Evolutionary conservation across 23 red algal species (phyloP).

Genomic region (Gracilariopsis chorda): DNA sequence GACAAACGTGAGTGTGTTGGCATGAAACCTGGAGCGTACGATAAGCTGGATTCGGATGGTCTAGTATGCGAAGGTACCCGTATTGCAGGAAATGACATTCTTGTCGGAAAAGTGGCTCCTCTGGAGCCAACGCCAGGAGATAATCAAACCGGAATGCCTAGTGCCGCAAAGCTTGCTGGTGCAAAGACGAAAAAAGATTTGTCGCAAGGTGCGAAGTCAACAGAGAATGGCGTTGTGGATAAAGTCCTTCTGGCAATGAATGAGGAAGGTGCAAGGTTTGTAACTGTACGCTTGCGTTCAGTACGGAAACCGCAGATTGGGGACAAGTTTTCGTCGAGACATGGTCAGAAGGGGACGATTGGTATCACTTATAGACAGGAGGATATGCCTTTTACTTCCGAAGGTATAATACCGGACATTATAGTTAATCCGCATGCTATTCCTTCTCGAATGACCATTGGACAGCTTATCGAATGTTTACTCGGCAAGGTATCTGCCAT

Average conservation of each 20-base stretch:
- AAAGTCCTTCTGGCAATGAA: conserved; percentile 91
- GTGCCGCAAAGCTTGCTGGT: conserved; percentile 43
- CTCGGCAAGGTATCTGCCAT: conserved; percentile 93
- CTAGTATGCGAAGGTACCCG: conserved; percentile 82
- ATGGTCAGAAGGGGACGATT: conserved; percentile 98
- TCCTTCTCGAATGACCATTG: conserved; percentile 98
- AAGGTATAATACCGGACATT: conserved; percentile 97
- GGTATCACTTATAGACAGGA: conserved; percentile 95
- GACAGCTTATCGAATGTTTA: conserved; percentile 95
- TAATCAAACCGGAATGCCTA: neutral
- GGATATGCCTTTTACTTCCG: conserved; percentile 96
- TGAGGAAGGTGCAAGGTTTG: conserved; percentile 84
- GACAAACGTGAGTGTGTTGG: conserved; percentile 60
- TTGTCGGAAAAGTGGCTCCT: conserved; percentile 89
- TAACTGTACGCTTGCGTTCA: conserved; percentile 89
- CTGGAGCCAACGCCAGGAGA: conserved; percentile 35
- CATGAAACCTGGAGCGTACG: conserved; percentile 86
- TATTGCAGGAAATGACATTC: conserved; percentile 79
- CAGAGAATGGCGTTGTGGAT: conserved; percentile 92
- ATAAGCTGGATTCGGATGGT: conserved; percentile 93
- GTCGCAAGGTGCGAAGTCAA: conserved; percentile 89
- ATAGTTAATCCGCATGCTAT: conserved; percentile 99
- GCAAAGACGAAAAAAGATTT: conserved; percentile 86
- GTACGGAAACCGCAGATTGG: conserved; percentile 94
- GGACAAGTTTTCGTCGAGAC: conserved; percentile 98